A percentile compares a stretch with the other conserved stretches of the same genome.
Evolutionary conservation across 257 asterid species (phyloP).

Genomic region (Solanum clarkiae): DNA sequence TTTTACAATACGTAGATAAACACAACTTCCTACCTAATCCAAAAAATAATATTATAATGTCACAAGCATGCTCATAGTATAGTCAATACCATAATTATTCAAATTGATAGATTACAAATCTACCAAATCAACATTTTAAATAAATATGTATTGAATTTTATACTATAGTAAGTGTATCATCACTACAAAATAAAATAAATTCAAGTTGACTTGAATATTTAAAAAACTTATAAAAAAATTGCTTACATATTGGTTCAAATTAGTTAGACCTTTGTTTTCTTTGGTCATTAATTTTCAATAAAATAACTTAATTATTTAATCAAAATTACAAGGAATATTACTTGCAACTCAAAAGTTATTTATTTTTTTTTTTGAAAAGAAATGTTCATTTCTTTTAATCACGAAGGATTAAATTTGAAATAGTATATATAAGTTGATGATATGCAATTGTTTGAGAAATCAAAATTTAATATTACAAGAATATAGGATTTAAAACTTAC

Average conservation of each 20-base stretch:
- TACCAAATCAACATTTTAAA: neutral
- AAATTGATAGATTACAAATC: neutral
- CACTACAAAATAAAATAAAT: neutral
- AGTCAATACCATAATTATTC: neutral
- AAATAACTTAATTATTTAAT: neutral
- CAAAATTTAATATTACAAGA: neutral
- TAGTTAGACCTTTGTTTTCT: neutral
- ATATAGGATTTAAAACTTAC: neutral
- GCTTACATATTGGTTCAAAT: neutral
- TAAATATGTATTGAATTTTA: neutral
- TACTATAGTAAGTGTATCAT: neutral
- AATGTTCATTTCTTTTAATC: neutral
- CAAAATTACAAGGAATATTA: neutral
- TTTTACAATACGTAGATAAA: neutral
- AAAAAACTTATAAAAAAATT: neutral
- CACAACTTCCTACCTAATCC: neutral
- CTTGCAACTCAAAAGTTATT: neutral
- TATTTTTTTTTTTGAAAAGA: neutral
- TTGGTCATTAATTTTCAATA: neutral
- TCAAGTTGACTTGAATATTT: neutral
- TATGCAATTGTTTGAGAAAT: too few relatives aligned
- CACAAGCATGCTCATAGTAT: neutral
- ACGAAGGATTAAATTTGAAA: neutral
- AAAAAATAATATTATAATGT: neutral
- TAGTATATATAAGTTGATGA: neutral